These are phyloP conservation scores for Naumovozyma baii DNA, from an alignment of 805 yeast species.

Conservation along the genomic window DNA sequence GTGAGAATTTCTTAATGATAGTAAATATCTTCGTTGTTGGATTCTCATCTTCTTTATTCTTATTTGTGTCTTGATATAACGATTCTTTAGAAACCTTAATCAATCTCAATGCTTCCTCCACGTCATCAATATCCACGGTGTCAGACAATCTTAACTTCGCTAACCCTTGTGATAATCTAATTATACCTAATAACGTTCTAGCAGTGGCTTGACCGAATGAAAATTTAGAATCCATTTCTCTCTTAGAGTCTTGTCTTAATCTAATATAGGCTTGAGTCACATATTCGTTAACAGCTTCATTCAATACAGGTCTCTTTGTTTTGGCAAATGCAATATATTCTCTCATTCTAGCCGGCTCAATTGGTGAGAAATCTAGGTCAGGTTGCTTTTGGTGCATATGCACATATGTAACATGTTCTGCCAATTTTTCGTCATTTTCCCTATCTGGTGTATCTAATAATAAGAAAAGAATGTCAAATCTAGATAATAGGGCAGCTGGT, in stretches of 20 bases:
- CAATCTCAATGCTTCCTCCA: conserved; percentile 89
- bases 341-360: conserved; percentile 71
- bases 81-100: conserved; percentile 81
- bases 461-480: conserved; percentile 85
- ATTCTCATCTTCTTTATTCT: conserved; percentile 50
- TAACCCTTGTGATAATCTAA: conserved; percentile 88
- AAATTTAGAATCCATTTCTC: conserved; percentile 57
- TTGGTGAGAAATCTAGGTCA: conserved; percentile 58
- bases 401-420: conserved; percentile 89
- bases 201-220: conserved; percentile 92
- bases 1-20: conserved; percentile 53
- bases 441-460: conserved; percentile 75
- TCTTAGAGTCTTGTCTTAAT: conserved; percentile 86
- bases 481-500: conserved; percentile 91
- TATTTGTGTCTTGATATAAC: conserved; percentile 45
- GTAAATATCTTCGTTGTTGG: conserved; percentile 62
- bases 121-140: conserved; percentile 65
- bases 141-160: conserved; percentile 81
- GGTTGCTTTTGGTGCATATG: conserved; percentile 93
- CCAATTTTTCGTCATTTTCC: conserved; percentile 75
- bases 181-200: conserved; percentile 81
- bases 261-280: conserved; percentile 80
- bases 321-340: conserved; percentile 84
- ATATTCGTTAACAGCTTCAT: conserved; percentile 74
- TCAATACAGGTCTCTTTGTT: conserved; percentile 73